phyloP scores from a whole-genome alignment of 176 grass and related monocot genomes.

The Pontederia paniculata region DNA sequence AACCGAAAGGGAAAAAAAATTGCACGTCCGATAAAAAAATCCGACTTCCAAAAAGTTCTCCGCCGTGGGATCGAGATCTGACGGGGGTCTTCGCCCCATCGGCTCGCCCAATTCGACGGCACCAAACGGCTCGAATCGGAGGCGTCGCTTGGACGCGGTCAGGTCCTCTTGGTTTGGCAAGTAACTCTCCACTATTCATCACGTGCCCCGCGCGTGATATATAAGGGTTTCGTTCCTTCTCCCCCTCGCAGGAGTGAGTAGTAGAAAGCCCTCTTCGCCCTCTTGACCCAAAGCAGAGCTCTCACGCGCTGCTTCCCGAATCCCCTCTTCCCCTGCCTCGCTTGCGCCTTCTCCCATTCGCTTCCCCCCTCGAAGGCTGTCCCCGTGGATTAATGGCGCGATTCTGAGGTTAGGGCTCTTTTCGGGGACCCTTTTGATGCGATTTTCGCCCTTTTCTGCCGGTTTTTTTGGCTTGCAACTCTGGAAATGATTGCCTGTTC shows the following conservation, averaged over 20 bases:
- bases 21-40: not conserved
- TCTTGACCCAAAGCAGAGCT: not conserved
- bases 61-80: not conserved
- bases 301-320: not conserved
- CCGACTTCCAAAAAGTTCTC: not conserved
- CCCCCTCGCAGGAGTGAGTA: not conserved
- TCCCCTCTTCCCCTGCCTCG: not conserved
- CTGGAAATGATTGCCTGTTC: not conserved
- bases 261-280: not conserved
- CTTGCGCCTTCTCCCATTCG: not conserved
- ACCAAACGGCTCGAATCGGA: too few species aligned
- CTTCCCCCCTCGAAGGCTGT: not conserved
- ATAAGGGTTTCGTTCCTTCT: constrained; percentile 2
- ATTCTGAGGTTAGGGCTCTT: constrained; percentile 16
- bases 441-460: not conserved
- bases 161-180: not conserved
- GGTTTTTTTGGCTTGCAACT: constrained; percentile 1
- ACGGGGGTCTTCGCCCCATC: not conserved
- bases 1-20: not conserved
- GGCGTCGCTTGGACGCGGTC: not conserved
- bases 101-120: not conserved
- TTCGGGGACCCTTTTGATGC: too few species aligned
- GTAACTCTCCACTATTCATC: not conserved
- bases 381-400: not conserved
- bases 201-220: constrained; percentile 6